A percentile compares a stretch with the other conserved stretches of the same genome.
These are phyloP conservation scores for Aschersonia sp. DNA, from an alignment of 2,329 filamentous ascomycete genomes.

Conservation along the genomic window DNA sequence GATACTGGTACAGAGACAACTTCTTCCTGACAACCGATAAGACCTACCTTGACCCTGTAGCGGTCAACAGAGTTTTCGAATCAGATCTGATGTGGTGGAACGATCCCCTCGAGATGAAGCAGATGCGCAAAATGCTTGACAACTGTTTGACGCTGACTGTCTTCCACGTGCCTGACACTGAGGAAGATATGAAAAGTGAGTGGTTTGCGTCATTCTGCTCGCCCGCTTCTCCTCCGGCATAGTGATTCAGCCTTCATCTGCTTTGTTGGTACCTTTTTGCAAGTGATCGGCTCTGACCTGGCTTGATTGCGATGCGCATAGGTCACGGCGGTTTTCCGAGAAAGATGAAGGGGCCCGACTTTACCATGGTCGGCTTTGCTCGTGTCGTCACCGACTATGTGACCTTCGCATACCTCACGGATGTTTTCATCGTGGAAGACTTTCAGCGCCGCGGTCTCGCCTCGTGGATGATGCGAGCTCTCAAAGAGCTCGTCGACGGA, in stretches of 20 bases:
- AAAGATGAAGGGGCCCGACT: conserved; percentile 14
- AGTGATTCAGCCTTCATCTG: too few relatives aligned
- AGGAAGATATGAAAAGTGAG: conserved; percentile 23
- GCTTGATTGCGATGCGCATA: conserved; percentile 3
- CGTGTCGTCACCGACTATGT: conserved; percentile 56
- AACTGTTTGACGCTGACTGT: conserved; percentile 47
- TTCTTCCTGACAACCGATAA: conserved; percentile 50
- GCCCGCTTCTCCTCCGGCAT: too few relatives aligned
- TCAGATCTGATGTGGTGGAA: conserved; percentile 50
- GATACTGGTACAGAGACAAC: conserved; percentile 35
- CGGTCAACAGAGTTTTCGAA: conserved; percentile 39
- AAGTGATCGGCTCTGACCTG: conserved; percentile 9
- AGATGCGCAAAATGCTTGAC: conserved; percentile 36
- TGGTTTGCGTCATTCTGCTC: conserved; percentile 5
- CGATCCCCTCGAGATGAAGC: conserved; percentile 29
- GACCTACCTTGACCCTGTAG: conserved; percentile 34
- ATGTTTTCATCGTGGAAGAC: conserved; percentile 48
- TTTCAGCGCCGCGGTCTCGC: conserved; percentile 50
- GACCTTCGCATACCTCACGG: conserved; percentile 53
- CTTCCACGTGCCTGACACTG: conserved; percentile 29
- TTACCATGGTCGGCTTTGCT: conserved; percentile 24
- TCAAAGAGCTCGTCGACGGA: conserved; percentile 38
- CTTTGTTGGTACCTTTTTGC: background rate
- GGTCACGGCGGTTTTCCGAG: conserved; percentile 16
- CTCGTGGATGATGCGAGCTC: conserved; percentile 46